A percentile compares a stretch with the other conserved stretches of the same genome.
These are phyloP conservation scores for Daldinia childiae DNA, from an alignment of 495 filamentous ascomycete species.

Conservation along the genomic window DNA sequence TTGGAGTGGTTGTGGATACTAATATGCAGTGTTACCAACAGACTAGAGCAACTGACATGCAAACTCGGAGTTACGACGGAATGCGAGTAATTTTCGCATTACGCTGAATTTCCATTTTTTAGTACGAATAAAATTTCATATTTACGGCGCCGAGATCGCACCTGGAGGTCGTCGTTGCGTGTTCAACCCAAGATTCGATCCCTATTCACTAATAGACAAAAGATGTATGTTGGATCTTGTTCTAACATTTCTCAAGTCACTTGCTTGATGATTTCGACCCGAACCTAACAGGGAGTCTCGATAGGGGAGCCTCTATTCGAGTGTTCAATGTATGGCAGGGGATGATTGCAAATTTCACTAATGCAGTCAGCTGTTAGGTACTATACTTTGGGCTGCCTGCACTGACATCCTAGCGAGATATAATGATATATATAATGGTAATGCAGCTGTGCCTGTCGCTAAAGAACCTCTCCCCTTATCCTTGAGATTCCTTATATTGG, in stretches of 20 bases:
- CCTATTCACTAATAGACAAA: background rate
- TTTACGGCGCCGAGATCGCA: background rate
- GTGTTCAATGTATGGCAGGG: background rate
- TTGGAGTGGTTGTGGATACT: background rate
- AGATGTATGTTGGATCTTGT: background rate
- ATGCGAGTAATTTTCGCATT: background rate
- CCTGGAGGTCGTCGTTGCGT: background rate
- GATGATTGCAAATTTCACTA: background rate
- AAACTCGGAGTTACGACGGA: conserved; percentile 2
- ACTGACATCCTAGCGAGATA: background rate
- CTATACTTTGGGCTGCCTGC: background rate
- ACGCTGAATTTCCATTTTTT: background rate
- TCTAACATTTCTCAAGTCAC: background rate
- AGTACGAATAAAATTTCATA: background rate
- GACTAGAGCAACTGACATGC: background rate
- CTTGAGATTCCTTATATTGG: background rate
- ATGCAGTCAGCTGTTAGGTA: background rate
- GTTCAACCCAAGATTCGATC: background rate
- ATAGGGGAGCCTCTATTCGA: background rate
- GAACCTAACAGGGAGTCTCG: background rate
- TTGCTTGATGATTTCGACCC: background rate
- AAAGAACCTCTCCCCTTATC: background rate
- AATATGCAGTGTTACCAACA: background rate
- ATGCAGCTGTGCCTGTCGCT: background rate
- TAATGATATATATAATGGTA: background rate